Evolutionary conservation across 257 asterid genomes (phyloP), one percentile per base, ranked within the genome.

Genomic region (Fraxinus excelsior): DNA sequence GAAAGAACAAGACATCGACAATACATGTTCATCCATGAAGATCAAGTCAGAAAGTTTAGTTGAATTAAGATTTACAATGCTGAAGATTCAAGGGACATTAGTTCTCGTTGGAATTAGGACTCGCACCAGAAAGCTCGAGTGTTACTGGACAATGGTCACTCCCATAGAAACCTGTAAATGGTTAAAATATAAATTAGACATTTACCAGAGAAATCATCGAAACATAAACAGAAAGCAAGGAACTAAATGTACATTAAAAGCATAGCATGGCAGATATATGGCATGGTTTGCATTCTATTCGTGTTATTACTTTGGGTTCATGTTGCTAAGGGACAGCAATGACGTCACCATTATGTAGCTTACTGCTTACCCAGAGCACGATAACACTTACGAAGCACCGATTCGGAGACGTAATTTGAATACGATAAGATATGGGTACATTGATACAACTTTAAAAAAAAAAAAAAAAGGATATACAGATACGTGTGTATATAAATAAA

Each of bases 141-240:
- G 90, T 85, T 66, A 95, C 94, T 8, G 99, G 99, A 83, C 98
- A 89, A 81, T 95, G 99, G 83, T 95, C 97, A 80, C 99, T 95
- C 82, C 99, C 99, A 51, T 87, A 95, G 82, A 95, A 95, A 79
- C 98, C 99, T 92, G 90, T 77, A 82, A 80, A 70, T 81, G 67
- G 21, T 78, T 44, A 29, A 40, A 70, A 38, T 51, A 53, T 31
- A 18, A 23, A 37, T 37, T 40, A 69, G 25, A 28, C 21, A 58
- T 7, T 31, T 11, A 7, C 19, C 46, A 8, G 11, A 1, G 38
- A 64, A 58, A 29, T 44, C 71, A 28, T 8, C 8, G 26, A 10
- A 49, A 70, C 9, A 31, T 68, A 79, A 23, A 65, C 7, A 68
- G 58, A 31, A 34, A 3, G 16, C 74, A 34, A 37, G 65, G 32